Evolutionary conservation across 106 monocot species (phyloP).

Genomic region (Triglochin maritima): DNA sequence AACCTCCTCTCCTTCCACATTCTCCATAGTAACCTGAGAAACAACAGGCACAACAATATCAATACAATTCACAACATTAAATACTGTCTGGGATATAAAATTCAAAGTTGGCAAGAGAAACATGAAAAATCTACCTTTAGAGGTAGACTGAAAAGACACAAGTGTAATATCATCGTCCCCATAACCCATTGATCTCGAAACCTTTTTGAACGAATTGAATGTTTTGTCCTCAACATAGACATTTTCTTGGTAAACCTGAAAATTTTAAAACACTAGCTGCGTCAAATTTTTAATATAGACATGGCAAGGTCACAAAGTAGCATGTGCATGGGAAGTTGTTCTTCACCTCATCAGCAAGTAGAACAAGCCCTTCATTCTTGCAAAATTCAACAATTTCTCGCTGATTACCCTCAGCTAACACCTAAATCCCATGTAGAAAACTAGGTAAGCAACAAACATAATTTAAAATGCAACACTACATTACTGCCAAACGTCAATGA

Average conservation of each 20-base stretch:
- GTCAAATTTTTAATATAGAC: background rate
- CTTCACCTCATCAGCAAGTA: conserved; percentile 88
- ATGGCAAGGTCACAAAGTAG: background rate
- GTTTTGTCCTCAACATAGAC: conserved; percentile 82
- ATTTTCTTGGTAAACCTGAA: conserved; percentile 94
- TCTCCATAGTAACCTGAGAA: conserved; percentile 81
- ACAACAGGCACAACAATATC: background rate
- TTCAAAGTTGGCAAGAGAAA: background rate
- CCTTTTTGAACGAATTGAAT: conserved; percentile 94
- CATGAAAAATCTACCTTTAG: conserved; percentile 47
- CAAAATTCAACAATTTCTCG: conserved; percentile 76
- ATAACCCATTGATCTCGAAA: conserved; percentile 80
- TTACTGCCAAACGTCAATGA: background rate
- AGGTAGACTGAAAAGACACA: conserved; percentile 90
- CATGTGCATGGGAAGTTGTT: background rate
- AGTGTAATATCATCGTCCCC: conserved; percentile 59
- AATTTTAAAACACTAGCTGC: background rate
- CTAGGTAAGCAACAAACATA: no score
- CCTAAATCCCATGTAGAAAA: conserved; percentile 22
- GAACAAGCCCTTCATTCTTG: conserved; percentile 77
- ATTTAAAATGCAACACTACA: no score
- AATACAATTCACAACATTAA: background rate
- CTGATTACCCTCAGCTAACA: conserved; percentile 89
- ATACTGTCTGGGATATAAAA: background rate
- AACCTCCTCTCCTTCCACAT: conserved; percentile 97